A percentile compares a stretch with the other conserved stretches of the same genome.
These are phyloP conservation scores for Plasmodium berghei DNA, from an alignment of 169 alveolate genomes.

Conservation along the genomic window DNA sequence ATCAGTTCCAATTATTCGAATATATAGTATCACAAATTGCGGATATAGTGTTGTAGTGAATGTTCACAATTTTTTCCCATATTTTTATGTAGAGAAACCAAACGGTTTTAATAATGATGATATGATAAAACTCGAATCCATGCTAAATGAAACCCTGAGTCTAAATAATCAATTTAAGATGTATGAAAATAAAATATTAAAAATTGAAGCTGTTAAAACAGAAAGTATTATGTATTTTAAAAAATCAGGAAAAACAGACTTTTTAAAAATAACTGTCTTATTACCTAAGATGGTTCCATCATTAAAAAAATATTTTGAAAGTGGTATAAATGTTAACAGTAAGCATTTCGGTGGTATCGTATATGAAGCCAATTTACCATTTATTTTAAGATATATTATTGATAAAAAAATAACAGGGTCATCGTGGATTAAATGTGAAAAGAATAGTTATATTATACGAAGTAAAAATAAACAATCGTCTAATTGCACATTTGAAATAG, in stretches of 20 bases:
- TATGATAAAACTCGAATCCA: conserved; percentile 64
- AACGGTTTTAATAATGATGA: conserved; percentile 75
- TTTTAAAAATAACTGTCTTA: conserved; percentile 87
- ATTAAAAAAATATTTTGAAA: conserved; percentile 86
- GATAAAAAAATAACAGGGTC: conserved; percentile 96
- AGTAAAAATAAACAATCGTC: conserved; percentile 49
- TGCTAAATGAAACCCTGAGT: conserved; percentile 78
- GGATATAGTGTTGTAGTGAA: conserved; percentile 79
- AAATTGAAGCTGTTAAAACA: conserved; percentile 78
- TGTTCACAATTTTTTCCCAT: conserved; percentile 81
- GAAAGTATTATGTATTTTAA: conserved; percentile 86
- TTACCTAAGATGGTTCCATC: conserved; percentile 90
- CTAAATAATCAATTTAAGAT: conserved; percentile 79
- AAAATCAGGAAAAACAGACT: conserved; percentile 80
- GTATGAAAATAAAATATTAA: conserved; percentile 79
- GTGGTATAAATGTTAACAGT: conserved; percentile 79
- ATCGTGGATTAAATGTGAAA: conserved; percentile 93
- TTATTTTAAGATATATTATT: conserved; percentile 96
- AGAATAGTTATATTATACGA: conserved; percentile 70
- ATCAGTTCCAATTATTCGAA: conserved; percentile 76
- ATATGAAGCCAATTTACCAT: conserved; percentile 97
- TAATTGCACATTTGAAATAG: conserved; percentile 80
- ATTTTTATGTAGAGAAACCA: conserved; percentile 85
- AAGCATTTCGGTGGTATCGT: conserved; percentile 78
- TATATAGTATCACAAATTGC: conserved; percentile 80